A percentile compares a stretch with the other conserved stretches of the same genome.
Conservation (phyloP, 305 asterid species). For the Plantago lanceolata region DNA sequence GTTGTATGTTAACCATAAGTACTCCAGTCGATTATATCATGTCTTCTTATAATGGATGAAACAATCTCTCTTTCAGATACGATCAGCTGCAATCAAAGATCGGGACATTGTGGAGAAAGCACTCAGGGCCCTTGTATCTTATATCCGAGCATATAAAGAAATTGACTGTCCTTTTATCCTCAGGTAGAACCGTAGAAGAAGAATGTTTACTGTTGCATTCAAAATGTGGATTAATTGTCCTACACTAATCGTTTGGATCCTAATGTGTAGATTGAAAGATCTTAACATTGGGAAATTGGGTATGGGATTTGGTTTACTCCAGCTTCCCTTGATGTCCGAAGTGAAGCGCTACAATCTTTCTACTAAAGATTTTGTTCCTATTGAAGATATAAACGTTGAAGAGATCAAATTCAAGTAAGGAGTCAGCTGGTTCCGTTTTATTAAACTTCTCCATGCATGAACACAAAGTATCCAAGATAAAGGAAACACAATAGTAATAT, state of each 20-base stretch:
- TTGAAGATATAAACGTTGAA: slow-evolving; percentile 57
- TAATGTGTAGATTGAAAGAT: slow-evolving; percentile 70
- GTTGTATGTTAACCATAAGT: neutral
- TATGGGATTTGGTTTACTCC: slow-evolving; percentile 86
- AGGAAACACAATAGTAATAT: no score
- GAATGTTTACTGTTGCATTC: slow-evolving; percentile 9
- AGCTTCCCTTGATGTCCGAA: slow-evolving; percentile 86
- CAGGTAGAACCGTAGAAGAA: slow-evolving; percentile 56
- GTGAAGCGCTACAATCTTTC: slow-evolving; percentile 78
- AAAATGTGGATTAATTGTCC: slow-evolving; percentile 1
- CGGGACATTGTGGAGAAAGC: slow-evolving; percentile 97
- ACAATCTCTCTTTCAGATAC: slow-evolving; percentile 44
- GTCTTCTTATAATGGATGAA: slow-evolving; percentile 19
- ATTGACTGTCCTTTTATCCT: slow-evolving; percentile 76
- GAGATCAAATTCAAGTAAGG: slow-evolving; percentile 80
- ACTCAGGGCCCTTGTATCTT: slow-evolving; percentile 83
- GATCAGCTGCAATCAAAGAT: slow-evolving; percentile 68
- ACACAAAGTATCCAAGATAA: no score
- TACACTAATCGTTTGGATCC: neutral
- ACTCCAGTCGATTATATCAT: neutral
- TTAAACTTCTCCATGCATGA: neutral
- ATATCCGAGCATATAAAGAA: slow-evolving; percentile 88
- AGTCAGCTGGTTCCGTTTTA: neutral
- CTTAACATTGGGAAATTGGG: slow-evolving; percentile 94
- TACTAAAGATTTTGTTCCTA: slow-evolving; percentile 61